phyloP scores from a whole-genome alignment of 2,329 filamentous ascomycete species.

The Fusarium phyllophilum region DNA sequence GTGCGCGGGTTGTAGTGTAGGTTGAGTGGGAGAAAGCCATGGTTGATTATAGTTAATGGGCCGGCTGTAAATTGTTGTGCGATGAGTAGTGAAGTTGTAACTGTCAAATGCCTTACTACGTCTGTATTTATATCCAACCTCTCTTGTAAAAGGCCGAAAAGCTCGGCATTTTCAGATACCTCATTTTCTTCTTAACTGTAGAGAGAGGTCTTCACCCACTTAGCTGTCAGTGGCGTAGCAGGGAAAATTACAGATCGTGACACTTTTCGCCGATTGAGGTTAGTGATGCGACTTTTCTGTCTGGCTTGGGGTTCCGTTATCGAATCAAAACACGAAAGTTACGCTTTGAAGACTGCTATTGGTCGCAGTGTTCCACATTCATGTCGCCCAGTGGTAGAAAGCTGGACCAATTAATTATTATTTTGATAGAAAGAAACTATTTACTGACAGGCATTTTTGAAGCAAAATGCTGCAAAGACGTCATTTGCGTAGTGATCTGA shows the following conservation, averaged over 20 bases:
- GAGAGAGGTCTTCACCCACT: accelerated
- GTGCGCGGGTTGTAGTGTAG: accelerated
- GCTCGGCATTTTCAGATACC: background rate
- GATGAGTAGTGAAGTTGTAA: background rate
- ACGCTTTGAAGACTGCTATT: background rate
- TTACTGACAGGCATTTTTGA: accelerated
- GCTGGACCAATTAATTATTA: background rate
- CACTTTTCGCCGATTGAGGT: background rate
- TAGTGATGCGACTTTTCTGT: background rate
- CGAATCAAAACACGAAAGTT: background rate
- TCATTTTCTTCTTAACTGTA: accelerated
- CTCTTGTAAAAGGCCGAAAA: background rate
- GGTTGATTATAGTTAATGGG: background rate
- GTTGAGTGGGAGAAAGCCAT: background rate
- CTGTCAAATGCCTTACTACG: accelerated
- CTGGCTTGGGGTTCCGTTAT: background rate
- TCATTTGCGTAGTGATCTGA: background rate
- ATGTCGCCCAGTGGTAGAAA: background rate
- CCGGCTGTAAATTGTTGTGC: background rate
- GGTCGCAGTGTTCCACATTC: background rate
- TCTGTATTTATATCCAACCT: background rate
- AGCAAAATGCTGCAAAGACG: background rate
- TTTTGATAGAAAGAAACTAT: background rate
- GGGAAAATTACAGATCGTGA: background rate
- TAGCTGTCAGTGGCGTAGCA: background rate